Evolutionary conservation across 495 filamentous ascomycete genomes (phyloP).

Genomic region (Podospora bellae-mahoneyi): DNA sequence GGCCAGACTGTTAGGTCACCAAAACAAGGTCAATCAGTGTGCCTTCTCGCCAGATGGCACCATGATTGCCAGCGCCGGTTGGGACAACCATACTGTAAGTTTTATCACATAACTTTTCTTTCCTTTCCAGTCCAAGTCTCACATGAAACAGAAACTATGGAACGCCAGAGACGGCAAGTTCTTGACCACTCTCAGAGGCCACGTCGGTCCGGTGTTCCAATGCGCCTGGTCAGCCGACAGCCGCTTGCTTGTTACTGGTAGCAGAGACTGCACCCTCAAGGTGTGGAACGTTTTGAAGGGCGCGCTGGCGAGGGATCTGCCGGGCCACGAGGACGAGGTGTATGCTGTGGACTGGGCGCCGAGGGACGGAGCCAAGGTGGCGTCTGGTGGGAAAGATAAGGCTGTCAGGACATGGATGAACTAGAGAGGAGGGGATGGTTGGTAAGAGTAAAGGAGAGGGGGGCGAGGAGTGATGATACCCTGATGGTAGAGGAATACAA

Average conservation of each 20-base stretch:
- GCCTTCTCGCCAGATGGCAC: conserved; percentile 86
- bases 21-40: conserved; percentile 95
- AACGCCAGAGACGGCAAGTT: conserved; percentile 65
- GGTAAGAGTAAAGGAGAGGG: neutral
- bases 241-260: conserved; percentile 74
- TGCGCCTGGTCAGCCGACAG: conserved; percentile 88
- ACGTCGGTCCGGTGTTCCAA: conserved; percentile 89
- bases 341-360: conserved; percentile 59
- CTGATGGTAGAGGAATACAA: neutral
- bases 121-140: neutral
- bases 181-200: conserved; percentile 79
- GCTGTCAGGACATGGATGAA: conserved; percentile 78
- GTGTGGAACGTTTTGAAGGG: conserved; percentile 86
- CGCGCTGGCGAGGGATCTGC: conserved; percentile 79
- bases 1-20: conserved; percentile 84
- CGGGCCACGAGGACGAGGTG: conserved; percentile 93
- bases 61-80: conserved; percentile 80
- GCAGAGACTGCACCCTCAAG: conserved; percentile 93
- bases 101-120: neutral
- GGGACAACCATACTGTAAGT: conserved; percentile 64
- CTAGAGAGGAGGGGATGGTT: conserved; percentile 22
- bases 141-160: conserved; percentile 26
- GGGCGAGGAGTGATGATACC: neutral
- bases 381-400: conserved; percentile 90
- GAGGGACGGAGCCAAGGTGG: conserved; percentile 30